Conservation (phyloP, 2,329 filamentous ascomycete genomes). For the Alternaria triticimaculans region DNA sequence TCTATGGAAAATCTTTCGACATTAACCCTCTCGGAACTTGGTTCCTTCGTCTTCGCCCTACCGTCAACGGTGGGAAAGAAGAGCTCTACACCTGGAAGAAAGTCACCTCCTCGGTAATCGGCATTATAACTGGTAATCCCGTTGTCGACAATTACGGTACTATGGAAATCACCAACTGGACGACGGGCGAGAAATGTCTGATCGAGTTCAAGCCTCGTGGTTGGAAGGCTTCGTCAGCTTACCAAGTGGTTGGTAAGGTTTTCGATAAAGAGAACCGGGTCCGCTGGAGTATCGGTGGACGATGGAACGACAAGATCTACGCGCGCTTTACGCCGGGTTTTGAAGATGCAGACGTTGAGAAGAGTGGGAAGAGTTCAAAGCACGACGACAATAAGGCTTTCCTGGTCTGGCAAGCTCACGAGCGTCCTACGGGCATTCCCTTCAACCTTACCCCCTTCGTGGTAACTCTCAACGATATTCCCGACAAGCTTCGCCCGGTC, state of each 20-base stretch:
- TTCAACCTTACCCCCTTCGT: conserved; percentile 98
- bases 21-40: conserved; percentile 96
- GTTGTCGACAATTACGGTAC: conserved; percentile 97
- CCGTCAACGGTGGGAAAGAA: conserved; percentile 67
- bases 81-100: conserved; percentile 99
- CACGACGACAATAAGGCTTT: conserved; percentile 77
- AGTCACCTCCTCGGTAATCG: conserved; percentile 95
- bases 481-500: conserved; percentile 77
- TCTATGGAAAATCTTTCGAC: conserved; percentile 97
- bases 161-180: conserved; percentile 98
- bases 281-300: conserved; percentile 86
- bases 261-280: conserved; percentile 80
- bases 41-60: conserved; percentile 86
- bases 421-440: conserved; percentile 80
- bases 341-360: conserved; percentile 69
- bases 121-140: conserved; percentile 96
- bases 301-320: conserved; percentile 98
- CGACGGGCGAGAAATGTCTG: conserved; percentile 85
- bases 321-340: conserved; percentile 91
- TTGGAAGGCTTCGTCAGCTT: conserved; percentile 93
- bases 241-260: conserved; percentile 86
- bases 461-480: conserved; percentile 89
- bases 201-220: conserved; percentile 94
- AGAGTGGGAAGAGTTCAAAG: conserved; percentile 52
- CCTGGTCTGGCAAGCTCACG: conserved; percentile 89